Conservation (phyloP, 2,329 filamentous ascomycete species). For the Pestalotiopsis sp. region DNA sequence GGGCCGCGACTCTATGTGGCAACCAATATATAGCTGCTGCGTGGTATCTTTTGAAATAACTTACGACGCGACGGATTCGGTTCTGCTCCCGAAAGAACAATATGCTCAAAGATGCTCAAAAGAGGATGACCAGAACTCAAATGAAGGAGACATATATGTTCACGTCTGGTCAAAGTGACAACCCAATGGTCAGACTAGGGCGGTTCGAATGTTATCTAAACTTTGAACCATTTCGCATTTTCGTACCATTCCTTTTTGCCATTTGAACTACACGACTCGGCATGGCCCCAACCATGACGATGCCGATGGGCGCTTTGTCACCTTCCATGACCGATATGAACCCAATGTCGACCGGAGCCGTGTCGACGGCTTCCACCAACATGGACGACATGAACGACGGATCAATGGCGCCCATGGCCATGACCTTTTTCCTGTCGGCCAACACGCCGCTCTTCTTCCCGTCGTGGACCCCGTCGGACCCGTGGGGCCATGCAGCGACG, state of each 20-base stretch:
- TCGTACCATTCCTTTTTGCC: not conserved
- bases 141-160: not conserved
- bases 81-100: not conserved
- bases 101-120: slow-evolving; percentile 2
- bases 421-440: slow-evolving; percentile 56
- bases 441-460: slow-evolving; percentile 63
- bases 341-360: not conserved
- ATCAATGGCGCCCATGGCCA: slow-evolving; percentile 10
- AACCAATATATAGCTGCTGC: too few relatives aligned
- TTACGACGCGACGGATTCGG: not conserved
- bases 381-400: not conserved
- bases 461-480: slow-evolving; percentile 62
- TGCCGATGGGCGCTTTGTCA: not conserved
- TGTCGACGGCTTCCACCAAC: too few relatives aligned
- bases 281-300: slow-evolving; percentile 1
- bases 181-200: too few relatives aligned
- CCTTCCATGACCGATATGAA: not conserved
- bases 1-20: too few relatives aligned
- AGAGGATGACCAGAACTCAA: not conserved
- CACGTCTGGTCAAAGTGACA: not conserved
- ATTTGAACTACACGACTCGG: not conserved
- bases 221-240: not conserved
- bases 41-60: not conserved
- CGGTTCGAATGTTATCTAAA: not conserved
- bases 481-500: slow-evolving; percentile 66